Evolutionary conservation across 2,329 filamentous ascomycete genomes (phyloP), one percentile per base, ranked within the genome.

Genomic region (Talaromyces sp.): DNA sequence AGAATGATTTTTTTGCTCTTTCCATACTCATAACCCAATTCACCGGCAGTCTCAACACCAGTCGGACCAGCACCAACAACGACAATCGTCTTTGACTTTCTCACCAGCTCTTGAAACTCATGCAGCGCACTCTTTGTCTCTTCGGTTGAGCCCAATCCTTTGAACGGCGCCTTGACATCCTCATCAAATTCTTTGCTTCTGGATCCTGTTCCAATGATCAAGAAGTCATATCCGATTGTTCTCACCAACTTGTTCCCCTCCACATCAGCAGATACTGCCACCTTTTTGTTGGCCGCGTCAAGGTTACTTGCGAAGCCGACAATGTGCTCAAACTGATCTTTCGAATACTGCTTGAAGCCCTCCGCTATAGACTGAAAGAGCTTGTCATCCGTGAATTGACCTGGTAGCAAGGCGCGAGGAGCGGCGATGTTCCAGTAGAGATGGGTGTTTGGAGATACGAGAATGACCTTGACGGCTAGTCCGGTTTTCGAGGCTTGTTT

Each of bases 11-110:
- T 62, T n/a, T 65, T 65, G 6, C 33, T n/a, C 24, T 33, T 24
- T 57, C 58, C 58, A 50, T 65, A 65, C 37, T 61, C 63, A 39
- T 48, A 65, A 4, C 48, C 58, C 33, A 65, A 33, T 41, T 65
- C 63, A 16, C 63, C 63, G 14, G 58, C 63, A n/a, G 58, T 62
- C 37, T 65, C 63, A 43, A 65, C 63, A 5, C 63, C 63, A 50
- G 58, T 61, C 2, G 63, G 58, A 16, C 63, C 63, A 27, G 47
- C 63, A 33, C 63, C 63, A 27, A 39, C 48, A 43, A 65, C 37
- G 10, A 65, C 58, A 45, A 65, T 65, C 22, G 48, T 61, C 58
- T 62, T 61, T 10, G 63, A 56, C 16, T 58, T 61, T 7, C 58
- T 57, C 16, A 65, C 63, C 14, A 33, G 47, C 6, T 24, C 41